These are phyloP conservation scores for Logfia minima DNA, from an alignment of 129 eudicot genomes.

Conservation along the genomic window DNA sequence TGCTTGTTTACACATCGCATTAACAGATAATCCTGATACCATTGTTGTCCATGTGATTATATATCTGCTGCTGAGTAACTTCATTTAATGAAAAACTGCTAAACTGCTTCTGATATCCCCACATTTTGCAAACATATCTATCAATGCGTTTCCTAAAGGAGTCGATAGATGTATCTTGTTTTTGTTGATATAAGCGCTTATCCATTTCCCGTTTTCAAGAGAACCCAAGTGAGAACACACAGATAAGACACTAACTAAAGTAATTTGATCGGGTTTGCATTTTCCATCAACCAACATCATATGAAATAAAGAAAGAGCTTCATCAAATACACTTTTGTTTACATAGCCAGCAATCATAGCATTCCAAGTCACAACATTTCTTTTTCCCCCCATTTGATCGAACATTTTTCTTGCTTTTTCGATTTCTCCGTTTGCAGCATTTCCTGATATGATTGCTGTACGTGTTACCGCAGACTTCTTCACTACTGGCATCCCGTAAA, in stretches of 20 bases:
- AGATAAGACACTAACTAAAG: constrained; percentile 45
- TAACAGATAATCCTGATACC: constrained; percentile 51
- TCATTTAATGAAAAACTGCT: constrained; percentile 40
- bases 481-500: constrained; percentile 47
- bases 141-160: constrained; percentile 60
- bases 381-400: constrained; percentile 45
- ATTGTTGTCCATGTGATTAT: constrained; percentile 71
- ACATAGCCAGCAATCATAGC: constrained; percentile 67
- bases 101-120: constrained; percentile 56
- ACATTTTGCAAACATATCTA: constrained; percentile 71
- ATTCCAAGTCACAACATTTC: constrained; percentile 66
- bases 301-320: constrained; percentile 50
- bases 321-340: constrained; percentile 42
- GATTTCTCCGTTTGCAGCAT: constrained; percentile 41
- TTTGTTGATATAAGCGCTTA: constrained; percentile 47
- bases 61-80: constrained; percentile 26
- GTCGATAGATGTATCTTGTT: constrained; percentile 38
- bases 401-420: constrained; percentile 53
- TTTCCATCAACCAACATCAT: constrained; percentile 50
- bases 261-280: constrained; percentile 51
- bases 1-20: constrained; percentile 57
- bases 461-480: constrained; percentile 50
- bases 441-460: constrained; percentile 60
- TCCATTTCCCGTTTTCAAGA: constrained; percentile 71
- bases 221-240: constrained; percentile 63